A percentile compares a stretch with the other conserved stretches of the same genome.
These are phyloP conservation scores for Yamadazyma buinensis DNA, from an alignment of 1,139 yeast species.

Conservation along the genomic window DNA sequence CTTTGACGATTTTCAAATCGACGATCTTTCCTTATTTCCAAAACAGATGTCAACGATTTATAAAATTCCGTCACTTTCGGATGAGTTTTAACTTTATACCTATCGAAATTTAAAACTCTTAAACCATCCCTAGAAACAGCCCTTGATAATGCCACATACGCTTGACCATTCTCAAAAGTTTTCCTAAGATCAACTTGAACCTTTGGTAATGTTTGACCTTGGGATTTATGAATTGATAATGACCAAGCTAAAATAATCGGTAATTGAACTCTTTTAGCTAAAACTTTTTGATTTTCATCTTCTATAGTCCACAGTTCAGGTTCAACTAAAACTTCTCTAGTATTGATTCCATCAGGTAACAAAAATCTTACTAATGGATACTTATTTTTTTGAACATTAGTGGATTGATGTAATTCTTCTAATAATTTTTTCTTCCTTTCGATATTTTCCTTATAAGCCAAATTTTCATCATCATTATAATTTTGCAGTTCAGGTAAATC, in stretches of 20 bases:
- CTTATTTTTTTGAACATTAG: constrained; percentile 24
- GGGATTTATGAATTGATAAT: constrained; percentile 89
- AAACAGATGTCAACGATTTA: constrained; percentile 26
- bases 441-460: constrained; percentile 12
- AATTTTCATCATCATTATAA: constrained; percentile 5
- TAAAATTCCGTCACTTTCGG: constrained; percentile 63
- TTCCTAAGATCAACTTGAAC: constrained; percentile 76
- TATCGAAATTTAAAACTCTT: constrained; percentile 69
- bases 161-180: constrained; percentile 91
- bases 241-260: constrained; percentile 96
- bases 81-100: constrained; percentile 56
- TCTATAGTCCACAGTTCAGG: constrained; percentile 44
- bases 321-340: constrained; percentile 58
- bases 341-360: constrained; percentile 59
- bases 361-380: constrained; percentile 78
- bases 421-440: constrained; percentile 20
- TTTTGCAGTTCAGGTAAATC: constrained; percentile 6
- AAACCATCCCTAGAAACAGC: constrained; percentile 78
- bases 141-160: constrained; percentile 87
- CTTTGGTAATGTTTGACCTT: constrained; percentile 86
- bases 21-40: constrained; percentile 6
- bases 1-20: too few species aligned
- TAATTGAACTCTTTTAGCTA: constrained; percentile 48
- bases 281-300: constrained; percentile 29
- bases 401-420: constrained; percentile 13